phyloP scores from a whole-genome alignment of 805 yeast genomes.

The Pachysolen tannophilus region DNA sequence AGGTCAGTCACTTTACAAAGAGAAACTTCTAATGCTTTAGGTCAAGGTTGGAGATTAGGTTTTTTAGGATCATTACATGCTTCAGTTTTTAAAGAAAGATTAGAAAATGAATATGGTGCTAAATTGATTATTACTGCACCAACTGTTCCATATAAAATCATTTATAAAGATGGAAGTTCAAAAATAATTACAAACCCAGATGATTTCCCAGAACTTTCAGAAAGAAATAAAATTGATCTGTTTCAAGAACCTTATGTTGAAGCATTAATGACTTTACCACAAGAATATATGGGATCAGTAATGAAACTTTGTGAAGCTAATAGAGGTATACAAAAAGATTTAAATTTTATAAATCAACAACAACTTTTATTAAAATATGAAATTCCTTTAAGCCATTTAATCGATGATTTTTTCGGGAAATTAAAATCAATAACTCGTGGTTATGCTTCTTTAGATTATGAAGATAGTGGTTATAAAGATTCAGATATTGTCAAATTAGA shows the following conservation, averaged over 20 bases:
- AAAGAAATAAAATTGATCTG: constrained; percentile 32
- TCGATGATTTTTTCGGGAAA: constrained; percentile 93
- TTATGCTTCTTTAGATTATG: constrained; percentile 90
- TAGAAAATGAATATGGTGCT: constrained; percentile 92
- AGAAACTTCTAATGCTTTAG: constrained; percentile 89
- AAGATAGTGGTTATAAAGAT: constrained; percentile 79
- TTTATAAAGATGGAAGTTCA: constrained; percentile 58
- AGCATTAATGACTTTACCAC: constrained; percentile 85
- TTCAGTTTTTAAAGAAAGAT: constrained; percentile 83
- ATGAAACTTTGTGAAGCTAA: constrained; percentile 79
- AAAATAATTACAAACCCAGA: constrained; percentile 80
- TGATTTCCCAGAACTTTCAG: constrained; percentile 69
- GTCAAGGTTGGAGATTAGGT: constrained; percentile 97
- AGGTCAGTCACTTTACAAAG: constrained; percentile 83
- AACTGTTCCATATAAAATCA: constrained; percentile 84
- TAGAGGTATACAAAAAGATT: constrained; percentile 75
- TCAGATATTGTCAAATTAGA: constrained; percentile 85
- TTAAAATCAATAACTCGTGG: constrained; percentile 86
- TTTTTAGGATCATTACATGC: constrained; percentile 94
- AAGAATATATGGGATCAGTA: constrained; percentile 80
- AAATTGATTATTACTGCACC: constrained; percentile 90
- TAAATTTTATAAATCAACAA: constrained; percentile 69
- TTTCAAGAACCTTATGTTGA: constrained; percentile 83
- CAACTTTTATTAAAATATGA: constrained; percentile 77
- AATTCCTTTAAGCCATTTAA: constrained; percentile 81